phyloP scores from a whole-genome alignment of 2,329 filamentous ascomycete species.

The Chrysoporthe austroafricana region DNA sequence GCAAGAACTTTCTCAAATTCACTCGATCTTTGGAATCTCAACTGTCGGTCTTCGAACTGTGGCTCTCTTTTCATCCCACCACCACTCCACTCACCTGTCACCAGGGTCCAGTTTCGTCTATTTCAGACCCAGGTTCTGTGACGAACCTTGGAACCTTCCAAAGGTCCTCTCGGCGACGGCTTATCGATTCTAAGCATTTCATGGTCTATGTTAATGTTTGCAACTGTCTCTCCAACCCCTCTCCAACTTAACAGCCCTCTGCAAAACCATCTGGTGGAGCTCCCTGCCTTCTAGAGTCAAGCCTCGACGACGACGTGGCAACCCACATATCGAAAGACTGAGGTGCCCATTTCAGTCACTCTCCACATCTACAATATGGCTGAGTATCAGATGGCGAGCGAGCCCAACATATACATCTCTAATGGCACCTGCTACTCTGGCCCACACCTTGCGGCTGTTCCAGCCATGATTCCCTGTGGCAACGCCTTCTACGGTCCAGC shows the following conservation, averaged over 20 bases:
- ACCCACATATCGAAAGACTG: not conserved
- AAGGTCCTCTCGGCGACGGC: too few relatives aligned
- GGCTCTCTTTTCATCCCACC: not conserved
- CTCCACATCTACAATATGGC: not conserved
- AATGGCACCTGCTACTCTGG: slow-evolving; percentile 41
- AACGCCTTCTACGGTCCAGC: slow-evolving; percentile 38
- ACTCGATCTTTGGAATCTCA: not conserved
- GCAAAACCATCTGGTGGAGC: not conserved
- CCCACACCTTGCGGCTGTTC: slow-evolving; percentile 22
- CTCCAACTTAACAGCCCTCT: not conserved
- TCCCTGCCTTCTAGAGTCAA: not conserved
- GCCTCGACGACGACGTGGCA: not conserved
- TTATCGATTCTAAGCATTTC: too few relatives aligned
- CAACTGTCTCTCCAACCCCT: not conserved
- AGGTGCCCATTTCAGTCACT: not conserved
- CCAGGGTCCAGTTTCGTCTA: not conserved
- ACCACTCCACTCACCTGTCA: not conserved
- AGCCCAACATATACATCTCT: slow-evolving; percentile 35
- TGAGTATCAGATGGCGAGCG: not conserved
- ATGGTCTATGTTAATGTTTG: not conserved
- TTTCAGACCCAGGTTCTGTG: not conserved
- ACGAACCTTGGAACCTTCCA: too few relatives aligned
- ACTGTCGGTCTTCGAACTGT: not conserved
- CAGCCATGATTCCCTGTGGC: slow-evolving; percentile 39
- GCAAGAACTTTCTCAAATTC: not conserved